These are phyloP conservation scores for Neonothopanus nambi DNA, from an alignment of 1,284 basidiomycete species.

Conservation along the genomic window DNA sequence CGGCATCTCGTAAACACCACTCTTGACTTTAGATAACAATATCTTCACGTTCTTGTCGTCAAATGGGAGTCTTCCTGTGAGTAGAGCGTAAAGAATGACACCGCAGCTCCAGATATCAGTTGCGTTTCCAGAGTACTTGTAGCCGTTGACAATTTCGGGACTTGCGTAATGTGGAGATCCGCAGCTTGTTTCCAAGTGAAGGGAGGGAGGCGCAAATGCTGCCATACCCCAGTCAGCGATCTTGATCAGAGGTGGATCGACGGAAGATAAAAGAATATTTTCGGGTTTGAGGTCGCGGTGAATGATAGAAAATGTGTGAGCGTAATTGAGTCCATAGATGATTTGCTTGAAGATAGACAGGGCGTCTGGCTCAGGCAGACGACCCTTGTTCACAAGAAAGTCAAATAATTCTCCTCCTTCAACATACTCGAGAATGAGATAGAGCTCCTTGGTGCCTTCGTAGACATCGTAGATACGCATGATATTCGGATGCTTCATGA, in stretches of 20 bases:
- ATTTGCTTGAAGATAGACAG: constrained; percentile 97
- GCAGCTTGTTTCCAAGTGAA: constrained; percentile 93
- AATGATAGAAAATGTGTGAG: constrained; percentile 98
- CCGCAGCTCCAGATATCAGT: constrained; percentile 97
- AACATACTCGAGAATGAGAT: constrained; percentile 96
- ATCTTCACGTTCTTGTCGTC: constrained; percentile 84
- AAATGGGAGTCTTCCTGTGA: constrained; percentile 87
- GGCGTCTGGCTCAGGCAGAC: constrained; percentile 82
- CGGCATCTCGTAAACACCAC: constrained; percentile 85
- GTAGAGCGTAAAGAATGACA: constrained; percentile 85
- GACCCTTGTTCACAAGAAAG: constrained; percentile 90
- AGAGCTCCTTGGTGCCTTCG: constrained; percentile 91
- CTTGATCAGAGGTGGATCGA: constrained; percentile 87
- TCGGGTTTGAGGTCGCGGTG: constrained; percentile 99
- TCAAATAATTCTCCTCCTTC: constrained; percentile 98
- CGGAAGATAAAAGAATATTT: constrained; percentile 89
- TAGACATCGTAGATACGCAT: constrained; percentile 97
- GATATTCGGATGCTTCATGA: constrained; percentile 98
- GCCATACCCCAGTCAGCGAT: constrained; percentile 99
- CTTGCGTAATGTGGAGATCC: constrained; percentile 98
- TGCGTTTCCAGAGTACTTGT: constrained; percentile 90
- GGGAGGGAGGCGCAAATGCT: constrained; percentile 78
- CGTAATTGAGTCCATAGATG: constrained; percentile 95
- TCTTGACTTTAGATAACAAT: constrained; percentile 89
- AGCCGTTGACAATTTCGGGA: constrained; percentile 96